These are phyloP conservation scores for Kodamaea fungicola DNA, from an alignment of 1,139 yeast species.

Conservation along the genomic window DNA sequence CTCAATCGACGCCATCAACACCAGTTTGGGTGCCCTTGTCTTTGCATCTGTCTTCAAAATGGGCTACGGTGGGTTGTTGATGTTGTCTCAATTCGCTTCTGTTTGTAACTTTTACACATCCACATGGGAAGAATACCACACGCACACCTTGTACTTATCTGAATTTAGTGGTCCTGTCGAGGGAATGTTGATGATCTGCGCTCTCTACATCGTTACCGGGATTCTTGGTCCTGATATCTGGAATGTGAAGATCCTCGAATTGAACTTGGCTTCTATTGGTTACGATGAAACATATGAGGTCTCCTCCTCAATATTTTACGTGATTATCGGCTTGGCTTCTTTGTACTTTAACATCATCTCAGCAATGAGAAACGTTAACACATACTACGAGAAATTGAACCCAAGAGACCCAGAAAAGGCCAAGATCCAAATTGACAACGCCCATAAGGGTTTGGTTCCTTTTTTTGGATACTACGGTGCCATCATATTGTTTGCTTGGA, in stretches of 20 bases:
- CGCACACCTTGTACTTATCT: slow-evolving; percentile 77
- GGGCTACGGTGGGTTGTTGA: slow-evolving; percentile 63
- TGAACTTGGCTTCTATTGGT: slow-evolving; percentile 35
- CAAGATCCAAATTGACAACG: slow-evolving; percentile 32
- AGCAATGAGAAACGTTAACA: slow-evolving; percentile 68
- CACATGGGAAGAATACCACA: slow-evolving; percentile 96
- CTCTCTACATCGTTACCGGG: slow-evolving; percentile 60
- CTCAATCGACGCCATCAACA: slow-evolving; percentile 87
- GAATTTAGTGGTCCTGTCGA: slow-evolving; percentile 93
- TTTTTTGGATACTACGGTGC: slow-evolving; percentile 62
- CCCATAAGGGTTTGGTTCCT: slow-evolving; percentile 66
- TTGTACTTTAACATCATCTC: slow-evolving; percentile 68
- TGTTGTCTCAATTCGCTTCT: slow-evolving; percentile 71
- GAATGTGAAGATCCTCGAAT: slow-evolving; percentile 36
- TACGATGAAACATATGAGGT: slow-evolving; percentile 20
- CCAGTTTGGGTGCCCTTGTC: slow-evolving; percentile 72
- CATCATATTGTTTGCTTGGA: slow-evolving; percentile 43
- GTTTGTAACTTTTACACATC: slow-evolving; percentile 81
- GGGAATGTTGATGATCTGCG: slow-evolving; percentile 70
- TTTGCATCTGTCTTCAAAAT: slow-evolving; percentile 71
- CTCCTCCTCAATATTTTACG: slow-evolving; percentile 40
- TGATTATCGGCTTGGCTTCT: slow-evolving; percentile 50
- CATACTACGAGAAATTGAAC: slow-evolving; percentile 38
- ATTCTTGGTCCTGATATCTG: slow-evolving; percentile 68
- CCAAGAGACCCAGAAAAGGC: slow-evolving; percentile 15